Base-by-base conservation (phyloP, 805 yeast species). In the Kuraishia cidri region DNA sequence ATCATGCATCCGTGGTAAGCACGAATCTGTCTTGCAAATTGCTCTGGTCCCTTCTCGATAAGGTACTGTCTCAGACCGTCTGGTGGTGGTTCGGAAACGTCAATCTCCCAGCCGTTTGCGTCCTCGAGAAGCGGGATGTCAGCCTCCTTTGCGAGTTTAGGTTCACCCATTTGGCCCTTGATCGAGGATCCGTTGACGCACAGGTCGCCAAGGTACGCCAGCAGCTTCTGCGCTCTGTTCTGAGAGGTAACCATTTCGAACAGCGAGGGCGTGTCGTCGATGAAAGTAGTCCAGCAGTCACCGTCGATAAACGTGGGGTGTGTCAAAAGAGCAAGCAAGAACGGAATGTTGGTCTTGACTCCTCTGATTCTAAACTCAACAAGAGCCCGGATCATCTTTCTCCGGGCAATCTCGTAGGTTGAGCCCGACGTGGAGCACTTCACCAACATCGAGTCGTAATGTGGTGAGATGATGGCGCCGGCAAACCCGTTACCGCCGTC, bases 401-500 rank as follows among this genome's bases (percentile, higher is more conserved):
- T 75, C 59, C 99, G 78, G 32, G 95, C 85, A 49, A 92, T 90
- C 66, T 92, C 99, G 55, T 77, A 92, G 34, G 95, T 90, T 16
- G 95, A 81, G 39, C 97, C 98, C n/a, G 94, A 78, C 54, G 97
- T 86, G 23, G 95, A 76, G 60, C 98, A 90, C 63, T 90, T 90
- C 44, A 90, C 98, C 72, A 90, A 74, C 96, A 90, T 83, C 24
- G 97, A 88, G 63, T 90, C 98, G 64, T 90, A 90, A 62, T 86
- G 95, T 26, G 98, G 98, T 22, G 95, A 80, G 46, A 90, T 92
- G 44, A 92, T 78, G 15, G 97, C 83, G 43, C 98, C 98, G 9
- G 95, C 94, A 58, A 86, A 90, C 3, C 96, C 97, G 56, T 90
- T 90, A 64, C 97, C 97, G 66, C 98, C 98, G 52, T 90, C 98